phyloP scores from a whole-genome alignment of 2,329 filamentous ascomycete genomes.

The Dactylellina leptospora region DNA sequence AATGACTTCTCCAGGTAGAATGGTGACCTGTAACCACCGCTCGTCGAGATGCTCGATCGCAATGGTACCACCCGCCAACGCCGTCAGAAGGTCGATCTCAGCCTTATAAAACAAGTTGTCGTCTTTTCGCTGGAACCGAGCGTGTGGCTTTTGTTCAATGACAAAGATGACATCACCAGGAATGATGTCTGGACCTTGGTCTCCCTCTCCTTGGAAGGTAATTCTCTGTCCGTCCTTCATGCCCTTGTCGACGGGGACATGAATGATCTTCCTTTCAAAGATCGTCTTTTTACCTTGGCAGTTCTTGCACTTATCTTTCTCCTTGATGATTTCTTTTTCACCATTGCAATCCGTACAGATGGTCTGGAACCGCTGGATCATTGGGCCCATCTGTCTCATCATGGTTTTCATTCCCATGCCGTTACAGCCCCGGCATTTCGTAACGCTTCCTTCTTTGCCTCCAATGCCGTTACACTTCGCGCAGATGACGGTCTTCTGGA shows the following conservation, averaged over 20 bases:
- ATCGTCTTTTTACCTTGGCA: constrained; percentile 98
- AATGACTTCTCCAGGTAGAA: constrained; percentile 93
- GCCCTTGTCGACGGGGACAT: constrained; percentile 96
- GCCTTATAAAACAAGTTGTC: constrained; percentile 95
- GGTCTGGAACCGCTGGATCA: constrained; percentile 99
- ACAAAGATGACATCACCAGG: constrained; percentile 98
- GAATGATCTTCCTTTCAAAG: constrained; percentile 95
- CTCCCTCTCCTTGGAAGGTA: constrained; percentile 95
- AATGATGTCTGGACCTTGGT: constrained; percentile 90
- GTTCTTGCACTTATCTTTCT: constrained; percentile 96
- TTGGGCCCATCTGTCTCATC: constrained; percentile 99
- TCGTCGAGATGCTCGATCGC: constrained; percentile 97
- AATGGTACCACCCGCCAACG: constrained; percentile 87
- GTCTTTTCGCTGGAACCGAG: constrained; percentile 92
- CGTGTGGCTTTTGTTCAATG: constrained; percentile 98
- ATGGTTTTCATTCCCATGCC: constrained; percentile 99
- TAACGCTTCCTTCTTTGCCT: constrained; percentile 97
- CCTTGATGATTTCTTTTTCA: constrained; percentile 94
- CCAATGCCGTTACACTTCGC: constrained; percentile 91
- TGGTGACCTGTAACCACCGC: constrained; percentile 92
- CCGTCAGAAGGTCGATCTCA: constrained; percentile 94
- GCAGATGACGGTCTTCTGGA: constrained; percentile 98
- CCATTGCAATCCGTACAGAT: constrained; percentile 98
- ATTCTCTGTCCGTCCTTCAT: constrained; percentile 94
- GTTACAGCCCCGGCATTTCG: constrained; percentile 88